Evolutionary conservation across 768 basidiomycete genomes (phyloP).

Genomic region (Collybia nuda): DNA sequence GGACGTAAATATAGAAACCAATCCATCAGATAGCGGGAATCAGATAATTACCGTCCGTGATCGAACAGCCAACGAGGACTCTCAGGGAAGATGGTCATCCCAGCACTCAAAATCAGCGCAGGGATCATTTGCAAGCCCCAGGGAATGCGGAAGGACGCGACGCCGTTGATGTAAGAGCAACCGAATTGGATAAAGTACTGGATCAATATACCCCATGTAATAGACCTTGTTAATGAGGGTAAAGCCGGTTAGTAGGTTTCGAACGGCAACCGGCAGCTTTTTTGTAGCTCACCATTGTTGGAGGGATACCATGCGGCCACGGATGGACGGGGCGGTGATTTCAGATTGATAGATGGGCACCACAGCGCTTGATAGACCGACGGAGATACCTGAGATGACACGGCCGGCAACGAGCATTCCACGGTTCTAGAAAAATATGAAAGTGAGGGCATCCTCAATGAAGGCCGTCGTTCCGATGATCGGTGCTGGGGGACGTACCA

Average conservation of each 20-base stretch:
- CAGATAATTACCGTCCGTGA: constrained; percentile 42
- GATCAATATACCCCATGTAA: constrained; percentile 76
- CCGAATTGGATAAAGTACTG: constrained; percentile 79
- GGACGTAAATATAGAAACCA: background rate
- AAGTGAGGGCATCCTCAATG: background rate
- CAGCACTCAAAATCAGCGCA: constrained; percentile 63
- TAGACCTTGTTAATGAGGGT: constrained; percentile 35
- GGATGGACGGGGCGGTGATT: constrained; percentile 68
- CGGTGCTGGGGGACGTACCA: constrained; percentile 25
- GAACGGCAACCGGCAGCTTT: background rate
- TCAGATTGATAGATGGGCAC: constrained; percentile 79
- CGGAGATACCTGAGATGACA: constrained; percentile 65
- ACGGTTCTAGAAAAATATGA: constrained; percentile 43
- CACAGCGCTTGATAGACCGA: constrained; percentile 63
- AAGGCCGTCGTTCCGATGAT: too few species aligned
- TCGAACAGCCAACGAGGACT: constrained; percentile 75
- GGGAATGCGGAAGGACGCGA: constrained; percentile 76
- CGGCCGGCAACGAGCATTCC: constrained; percentile 76
- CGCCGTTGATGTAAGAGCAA: constrained; percentile 69
- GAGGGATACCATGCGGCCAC: constrained; percentile 72
- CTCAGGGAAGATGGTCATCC: constrained; percentile 71
- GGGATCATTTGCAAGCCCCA: constrained; percentile 83
- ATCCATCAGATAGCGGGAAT: background rate
- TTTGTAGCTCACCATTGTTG: constrained; percentile 60
- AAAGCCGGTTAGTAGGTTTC: background rate